phyloP scores from a whole-genome alignment of 2,329 filamentous ascomycete genomes.

The Neofusicoccum parvum region DNA sequence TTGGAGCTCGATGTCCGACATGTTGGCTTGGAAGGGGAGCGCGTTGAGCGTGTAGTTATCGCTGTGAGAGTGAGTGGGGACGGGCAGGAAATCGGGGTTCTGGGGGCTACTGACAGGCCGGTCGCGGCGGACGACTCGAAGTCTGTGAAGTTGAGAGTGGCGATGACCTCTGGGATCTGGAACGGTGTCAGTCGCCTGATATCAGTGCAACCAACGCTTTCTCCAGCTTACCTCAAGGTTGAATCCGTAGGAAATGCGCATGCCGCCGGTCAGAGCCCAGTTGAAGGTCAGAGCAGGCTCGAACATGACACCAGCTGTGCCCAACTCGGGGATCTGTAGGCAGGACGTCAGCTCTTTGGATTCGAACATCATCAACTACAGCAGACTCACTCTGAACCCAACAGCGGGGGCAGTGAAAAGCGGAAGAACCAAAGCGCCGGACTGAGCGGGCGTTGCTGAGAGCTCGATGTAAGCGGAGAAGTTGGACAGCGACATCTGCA shows the following conservation, averaged over 20 bases:
- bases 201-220: background rate
- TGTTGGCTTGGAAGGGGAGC: slow-evolving; percentile 36
- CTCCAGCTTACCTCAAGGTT: slow-evolving; percentile 32
- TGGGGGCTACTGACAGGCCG: background rate
- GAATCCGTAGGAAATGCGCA: slow-evolving; percentile 41
- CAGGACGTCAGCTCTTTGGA: background rate
- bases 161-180: background rate
- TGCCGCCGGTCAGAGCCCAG: slow-evolving; percentile 31
- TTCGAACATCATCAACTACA: background rate
- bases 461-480: slow-evolving; percentile 40
- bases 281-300: slow-evolving; percentile 32
- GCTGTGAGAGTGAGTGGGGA: background rate
- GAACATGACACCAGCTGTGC: slow-evolving; percentile 39
- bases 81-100: background rate
- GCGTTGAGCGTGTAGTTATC: slow-evolving; percentile 31
- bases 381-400: slow-evolving; percentile 27
- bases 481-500: slow-evolving; percentile 34
- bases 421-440: slow-evolving; percentile 29
- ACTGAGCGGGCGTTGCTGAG: slow-evolving; percentile 30
- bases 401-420: slow-evolving; percentile 33
- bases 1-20: slow-evolving; percentile 32
- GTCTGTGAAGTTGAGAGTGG: slow-evolving; percentile 10
- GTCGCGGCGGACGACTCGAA: slow-evolving; percentile 6
- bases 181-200: background rate
- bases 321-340: slow-evolving; percentile 36